Evolutionary conservation across 1,284 basidiomycete species (phyloP), one percentile per base, ranked within the genome.

Genomic region (Violaceomyces palustris): DNA sequence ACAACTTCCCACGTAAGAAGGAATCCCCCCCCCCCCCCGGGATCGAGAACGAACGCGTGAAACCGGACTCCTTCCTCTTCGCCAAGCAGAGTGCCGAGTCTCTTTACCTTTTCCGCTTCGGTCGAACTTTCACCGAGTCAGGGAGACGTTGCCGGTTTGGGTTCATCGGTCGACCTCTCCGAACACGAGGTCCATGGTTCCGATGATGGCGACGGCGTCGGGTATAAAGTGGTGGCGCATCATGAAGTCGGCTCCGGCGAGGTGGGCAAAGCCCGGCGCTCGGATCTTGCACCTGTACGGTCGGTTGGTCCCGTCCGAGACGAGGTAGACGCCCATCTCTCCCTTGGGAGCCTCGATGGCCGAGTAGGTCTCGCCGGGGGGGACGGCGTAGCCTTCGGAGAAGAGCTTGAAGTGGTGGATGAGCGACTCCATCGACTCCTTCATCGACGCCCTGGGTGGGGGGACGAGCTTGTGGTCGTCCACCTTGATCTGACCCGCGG

Each of bases 281-380:
- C 69, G 63, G 41, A 70, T 70, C 55, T 67, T 68, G 66, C 67
- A 70, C 34, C 67, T 47, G 57, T 70, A 73, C 26, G 70, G 70
- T 29, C 69, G 51, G 64, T 73, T 71, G 46, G 65, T 56, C 31
- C 70, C 70, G 50, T 73, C 66, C 6, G 67, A 66, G 23, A 73
- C 70, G 32, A 73, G 60, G 58, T 73, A 73, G 37, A 73, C 70
- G 21, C 72, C 74, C 92, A 97, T 97, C 78, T 97, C 91, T 52
- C 92, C 92, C 78, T 98, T 98, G 45, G 92, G 93, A 15, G 93
- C 93, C 77, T 98, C 93, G 65, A 98, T 97, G 4, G 93, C 90
- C 42, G 83, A 84, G 78, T 98, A 98, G 0, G 93, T 98, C 79
- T 98, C 93, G 25, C 93, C 81, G 25, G 92, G 87, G 14, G 93